Conservation (phyloP, 257 asterid genomes). For the Salvia splendens region DNA sequence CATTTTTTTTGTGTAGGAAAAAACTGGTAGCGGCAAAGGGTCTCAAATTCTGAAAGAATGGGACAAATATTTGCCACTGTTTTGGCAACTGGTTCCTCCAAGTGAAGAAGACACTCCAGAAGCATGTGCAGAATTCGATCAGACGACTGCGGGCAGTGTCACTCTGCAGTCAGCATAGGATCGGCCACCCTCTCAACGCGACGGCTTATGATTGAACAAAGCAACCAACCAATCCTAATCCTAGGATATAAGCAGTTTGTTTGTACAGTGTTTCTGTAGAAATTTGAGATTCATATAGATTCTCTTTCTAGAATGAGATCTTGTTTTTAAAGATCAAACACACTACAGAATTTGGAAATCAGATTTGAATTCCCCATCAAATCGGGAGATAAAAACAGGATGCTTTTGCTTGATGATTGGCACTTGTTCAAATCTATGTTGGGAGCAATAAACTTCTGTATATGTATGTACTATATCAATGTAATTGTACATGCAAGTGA, state of each 20-base stretch:
- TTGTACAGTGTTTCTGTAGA: slow-evolving; percentile 42
- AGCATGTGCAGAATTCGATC: slow-evolving; percentile 72
- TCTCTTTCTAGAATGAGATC: neutral
- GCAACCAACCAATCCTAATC: slow-evolving; percentile 1
- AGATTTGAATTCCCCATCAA: neutral
- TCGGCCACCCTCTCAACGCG: neutral
- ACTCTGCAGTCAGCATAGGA: slow-evolving; percentile 65
- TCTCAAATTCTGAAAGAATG: slow-evolving; percentile 68
- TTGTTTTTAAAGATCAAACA: slow-evolving; percentile 13
- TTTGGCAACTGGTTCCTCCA: slow-evolving; percentile 98
- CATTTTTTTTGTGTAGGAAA: slow-evolving; percentile 50
- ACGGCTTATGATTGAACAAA: neutral
- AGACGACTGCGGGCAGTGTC: slow-evolving; percentile 61
- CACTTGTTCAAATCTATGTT: neutral
- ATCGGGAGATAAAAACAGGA: neutral
- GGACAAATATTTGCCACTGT: slow-evolving; percentile 84
- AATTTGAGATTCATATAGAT: slow-evolving; percentile 13
- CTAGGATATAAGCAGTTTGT: slow-evolving; percentile 25
- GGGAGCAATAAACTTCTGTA: neutral
- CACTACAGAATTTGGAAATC: slow-evolving; percentile 8
- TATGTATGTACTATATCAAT: neutral
- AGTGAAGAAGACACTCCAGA: slow-evolving; percentile 99
- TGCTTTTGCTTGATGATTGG: neutral
- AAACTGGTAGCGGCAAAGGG: slow-evolving; percentile 89
- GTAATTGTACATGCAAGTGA: slow-evolving; percentile 19